Evolutionary conservation across 345 rosid genomes (phyloP), one percentile per base, ranked within the genome.

Genomic region (Microthlaspi erraticum): DNA sequence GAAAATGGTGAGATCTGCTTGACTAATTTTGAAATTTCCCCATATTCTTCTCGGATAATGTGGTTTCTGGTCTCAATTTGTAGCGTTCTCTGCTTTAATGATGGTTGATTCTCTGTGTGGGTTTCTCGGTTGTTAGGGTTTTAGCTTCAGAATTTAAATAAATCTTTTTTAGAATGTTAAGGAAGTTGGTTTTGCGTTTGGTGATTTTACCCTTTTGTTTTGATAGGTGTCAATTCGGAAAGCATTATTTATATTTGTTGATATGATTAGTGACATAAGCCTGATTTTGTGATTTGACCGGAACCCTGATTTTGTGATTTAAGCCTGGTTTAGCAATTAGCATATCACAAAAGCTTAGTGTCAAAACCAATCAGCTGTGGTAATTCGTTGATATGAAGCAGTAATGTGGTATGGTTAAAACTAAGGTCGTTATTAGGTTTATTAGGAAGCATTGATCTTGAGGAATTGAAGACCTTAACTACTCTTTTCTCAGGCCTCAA

Each of bases 1-100:
- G 64, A 43, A 52, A 67, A 12, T 26, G 69, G 73, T 67, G 60
- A 11, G 31, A 43, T 54, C 45, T 53, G 13, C 2, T 68, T 0
- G 11, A 4, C 19, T 32, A 7, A 3, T 20, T 17, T 12, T 26
- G n/a, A 1, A 34, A 7, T 42, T 42, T 41, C 1, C 13, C 37
- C 3, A 14, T 10, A 8, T 65, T 52, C 17, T 10, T 51, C 39
- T 55, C 13, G 23, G 12, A 4, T 26, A 60, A 44, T 53, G 44
- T 74, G 18, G 53, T 16, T 46, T 48, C 32, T 52, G 7, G 14
- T 50, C 38, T 58, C 20, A 9, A 14, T 57, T 48, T 49, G 34
- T 56, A 54, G 70, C 49, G 13, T 52, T 60, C 26, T 17, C 34
- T 60, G 37, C 37, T 73, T 13, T 2, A 32, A 13, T 57, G 1